Evolutionary conservation across 1,139 yeast species (phyloP).

Genomic region (Saccharomyces pastorianus): DNA sequence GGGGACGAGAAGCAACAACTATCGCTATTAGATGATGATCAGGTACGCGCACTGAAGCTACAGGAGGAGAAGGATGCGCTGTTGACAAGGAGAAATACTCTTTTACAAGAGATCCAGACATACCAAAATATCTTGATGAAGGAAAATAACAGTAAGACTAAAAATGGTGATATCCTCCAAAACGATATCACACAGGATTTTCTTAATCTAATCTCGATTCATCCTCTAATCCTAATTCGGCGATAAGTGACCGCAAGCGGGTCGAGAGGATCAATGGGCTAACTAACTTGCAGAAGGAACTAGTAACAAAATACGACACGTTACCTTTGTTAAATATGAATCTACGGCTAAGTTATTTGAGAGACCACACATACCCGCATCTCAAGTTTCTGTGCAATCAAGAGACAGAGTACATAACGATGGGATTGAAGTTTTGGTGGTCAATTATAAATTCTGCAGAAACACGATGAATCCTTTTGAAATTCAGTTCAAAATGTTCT

Average conservation of each 20-base stretch:
- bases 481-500: neutral
- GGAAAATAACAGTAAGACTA: constrained; percentile 7
- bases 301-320: constrained; percentile 19
- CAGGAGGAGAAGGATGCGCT: constrained; percentile 16
- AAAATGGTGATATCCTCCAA: constrained; percentile 6
- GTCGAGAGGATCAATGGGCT: constrained; percentile 1
- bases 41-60: constrained; percentile 11
- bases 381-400: constrained; percentile 5
- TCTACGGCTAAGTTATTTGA: constrained; percentile 14
- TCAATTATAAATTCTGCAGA: neutral
- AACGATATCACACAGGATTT: constrained; percentile 5
- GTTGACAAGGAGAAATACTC: constrained; percentile 12
- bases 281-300: constrained; percentile 5
- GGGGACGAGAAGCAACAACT: neutral
- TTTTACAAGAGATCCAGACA: constrained; percentile 14
- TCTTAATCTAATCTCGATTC: constrained; percentile 4
- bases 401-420: neutral
- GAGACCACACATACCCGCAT: constrained; percentile 9
- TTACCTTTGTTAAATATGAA: constrained; percentile 23
- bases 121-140: neutral
- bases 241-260: neutral
- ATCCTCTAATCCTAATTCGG: neutral
- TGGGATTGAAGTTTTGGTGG: neutral
- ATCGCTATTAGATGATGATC: constrained; percentile 11
- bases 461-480: neutral